Evolutionary conservation across 495 filamentous ascomycete species (phyloP), one percentile per base, ranked within the genome.

Genomic region (Hypoxylon lienhwacheense): DNA sequence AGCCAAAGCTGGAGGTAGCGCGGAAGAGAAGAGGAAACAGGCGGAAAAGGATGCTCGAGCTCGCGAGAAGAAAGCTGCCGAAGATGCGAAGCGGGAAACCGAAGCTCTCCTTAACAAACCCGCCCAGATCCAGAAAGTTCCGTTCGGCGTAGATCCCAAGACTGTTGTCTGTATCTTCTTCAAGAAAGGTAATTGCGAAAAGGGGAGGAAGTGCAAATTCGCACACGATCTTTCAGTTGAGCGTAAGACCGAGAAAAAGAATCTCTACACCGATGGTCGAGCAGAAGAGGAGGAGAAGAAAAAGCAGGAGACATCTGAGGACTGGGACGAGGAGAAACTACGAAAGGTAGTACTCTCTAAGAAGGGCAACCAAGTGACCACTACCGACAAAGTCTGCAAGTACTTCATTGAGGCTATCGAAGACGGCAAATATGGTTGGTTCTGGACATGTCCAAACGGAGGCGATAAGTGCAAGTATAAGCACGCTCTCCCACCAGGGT

Each of bases 331-430:
- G 66, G 93, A 91, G 72, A 97, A 97, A 73, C 74, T 99, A 49
- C 84, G 87, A 47, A 85, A 84, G 53, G 93, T 97, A 36, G 87
- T 99, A 25, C 59, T 91, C 64, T 92, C 87, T 64, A 99, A 97
- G 75, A 95, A 97, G 66, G 93, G 93, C 10, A 99, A 99, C 76
- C 93, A 93, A 45, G 81, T 86, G 63, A 96, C 92, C 32, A 90
- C 90, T 5, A 99, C 93, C 52, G 93, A 99, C 64, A 99, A 96
- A 71, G 91, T 97, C 49, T 99, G 93, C 87, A 99, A 97, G 73
- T 95, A 76, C 77, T 99, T 99, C 72, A 93, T 97, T 70, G 90
- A 95, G 51, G 93, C 93, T 2, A 91, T 99, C 44, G 93, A 99
- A 74, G 93, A 97, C 59, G 86, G 87, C 59, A 97, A 97, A 74